Conservation (phyloP, 176 grass and related monocot species). For the Zea luxurians region DNA sequence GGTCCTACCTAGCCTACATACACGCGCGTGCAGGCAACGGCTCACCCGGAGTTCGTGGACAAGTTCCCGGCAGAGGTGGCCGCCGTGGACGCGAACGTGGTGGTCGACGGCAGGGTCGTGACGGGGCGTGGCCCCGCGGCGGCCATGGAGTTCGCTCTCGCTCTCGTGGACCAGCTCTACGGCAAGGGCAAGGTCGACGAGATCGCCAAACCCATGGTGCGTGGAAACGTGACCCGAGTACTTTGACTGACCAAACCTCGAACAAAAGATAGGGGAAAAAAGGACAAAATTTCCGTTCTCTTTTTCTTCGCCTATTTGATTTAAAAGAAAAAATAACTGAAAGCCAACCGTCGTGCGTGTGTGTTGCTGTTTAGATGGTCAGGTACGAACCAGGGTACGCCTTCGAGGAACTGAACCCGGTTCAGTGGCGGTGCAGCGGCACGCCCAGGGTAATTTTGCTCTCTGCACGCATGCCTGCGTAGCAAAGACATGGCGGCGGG, state of each 20-base stretch:
- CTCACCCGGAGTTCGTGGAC: slow-evolving; percentile 58
- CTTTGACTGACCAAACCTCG: no score
- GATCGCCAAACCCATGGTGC: slow-evolving; percentile 51
- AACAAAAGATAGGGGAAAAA: background rate
- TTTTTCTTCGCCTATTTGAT: background rate
- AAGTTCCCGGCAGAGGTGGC: slow-evolving; percentile 50
- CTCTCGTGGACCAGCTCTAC: slow-evolving; percentile 57
- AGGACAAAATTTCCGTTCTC: background rate
- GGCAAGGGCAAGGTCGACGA: slow-evolving; percentile 56
- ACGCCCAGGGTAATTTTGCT: slow-evolving; percentile 44
- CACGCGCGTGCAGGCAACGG: slow-evolving; percentile 43
- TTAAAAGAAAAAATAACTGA: background rate
- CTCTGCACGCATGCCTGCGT: background rate
- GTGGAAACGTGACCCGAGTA: background rate
- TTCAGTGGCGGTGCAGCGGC: slow-evolving; percentile 46
- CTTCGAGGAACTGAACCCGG: slow-evolving; percentile 45
- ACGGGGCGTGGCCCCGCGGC: slow-evolving; percentile 52
- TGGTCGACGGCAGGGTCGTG: slow-evolving; percentile 52
- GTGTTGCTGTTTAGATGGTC: slow-evolving; percentile 30
- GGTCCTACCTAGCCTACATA: no score
- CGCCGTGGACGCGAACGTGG: slow-evolving; percentile 55
- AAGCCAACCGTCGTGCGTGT: background rate
- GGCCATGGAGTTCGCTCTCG: slow-evolving; percentile 51
- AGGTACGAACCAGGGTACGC: slow-evolving; percentile 41
- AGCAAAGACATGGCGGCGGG: background rate